phyloP scores from a whole-genome alignment of 1,284 basidiomycete genomes.

The Apiotrichum sp. region DNA sequence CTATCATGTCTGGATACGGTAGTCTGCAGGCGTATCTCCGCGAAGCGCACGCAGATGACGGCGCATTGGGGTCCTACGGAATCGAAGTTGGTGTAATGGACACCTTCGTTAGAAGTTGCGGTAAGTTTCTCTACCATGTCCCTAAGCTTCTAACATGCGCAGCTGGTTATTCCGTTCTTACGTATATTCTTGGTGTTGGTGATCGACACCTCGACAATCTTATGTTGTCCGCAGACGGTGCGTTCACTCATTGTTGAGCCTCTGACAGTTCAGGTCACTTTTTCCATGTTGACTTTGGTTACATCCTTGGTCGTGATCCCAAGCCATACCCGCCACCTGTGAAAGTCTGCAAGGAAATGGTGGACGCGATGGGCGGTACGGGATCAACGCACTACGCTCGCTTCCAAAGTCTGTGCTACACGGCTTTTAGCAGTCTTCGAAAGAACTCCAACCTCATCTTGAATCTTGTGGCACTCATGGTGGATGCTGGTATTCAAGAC shows the following conservation, averaged over 20 bases:
- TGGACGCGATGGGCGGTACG: conserved; percentile 98
- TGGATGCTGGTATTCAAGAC: conserved; percentile 95
- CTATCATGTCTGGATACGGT: conserved; percentile 88
- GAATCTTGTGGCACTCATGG: conserved; percentile 94
- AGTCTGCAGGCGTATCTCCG: conserved; percentile 83
- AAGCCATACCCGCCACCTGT: conserved; percentile 97
- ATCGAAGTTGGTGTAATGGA: conserved; percentile 89
- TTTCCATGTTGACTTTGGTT: conserved; percentile 97
- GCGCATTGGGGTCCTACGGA: conserved; percentile 83
- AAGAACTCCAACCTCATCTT: conserved; percentile 98
- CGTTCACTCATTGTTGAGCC: neutral
- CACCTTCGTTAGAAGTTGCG: conserved; percentile 94
- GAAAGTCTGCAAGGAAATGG: conserved; percentile 99
- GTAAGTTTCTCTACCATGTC: conserved; percentile 52
- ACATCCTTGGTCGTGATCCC: conserved; percentile 94
- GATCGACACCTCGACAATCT: conserved; percentile 97
- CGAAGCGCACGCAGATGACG: conserved; percentile 79
- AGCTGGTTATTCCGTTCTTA: conserved; percentile 98
- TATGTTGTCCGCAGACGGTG: conserved; percentile 84
- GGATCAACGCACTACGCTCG: conserved; percentile 83
- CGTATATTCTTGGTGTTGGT: conserved; percentile 92
- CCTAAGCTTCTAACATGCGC: neutral
- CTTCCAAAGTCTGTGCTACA: conserved; percentile 94
- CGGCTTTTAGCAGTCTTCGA: conserved; percentile 88
- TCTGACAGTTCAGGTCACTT: conserved; percentile 57